Percentiles rank a stretch among this genome's conserved stretches.
phyloP scores from a whole-genome alignment of 306 rosid genomes.

The Comarum palustre region DNA sequence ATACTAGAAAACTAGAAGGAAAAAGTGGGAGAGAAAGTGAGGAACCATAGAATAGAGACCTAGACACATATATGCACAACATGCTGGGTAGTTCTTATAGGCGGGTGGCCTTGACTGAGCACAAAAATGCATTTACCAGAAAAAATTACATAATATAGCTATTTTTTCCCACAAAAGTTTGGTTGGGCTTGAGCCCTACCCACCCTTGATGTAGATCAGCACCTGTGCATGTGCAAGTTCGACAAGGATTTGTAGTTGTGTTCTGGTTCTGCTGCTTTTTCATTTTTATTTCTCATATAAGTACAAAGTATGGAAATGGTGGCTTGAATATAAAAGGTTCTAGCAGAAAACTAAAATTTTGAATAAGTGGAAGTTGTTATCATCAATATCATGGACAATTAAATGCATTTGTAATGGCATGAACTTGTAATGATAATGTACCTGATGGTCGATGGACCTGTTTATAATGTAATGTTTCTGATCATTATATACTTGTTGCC shows the following conservation, averaged over 20 bases:
- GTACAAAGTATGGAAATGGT: not conserved
- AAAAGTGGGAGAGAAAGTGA: no score
- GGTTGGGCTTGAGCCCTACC: no score
- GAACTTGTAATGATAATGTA: not conserved
- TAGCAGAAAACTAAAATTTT: not conserved
- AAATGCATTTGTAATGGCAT: not conserved
- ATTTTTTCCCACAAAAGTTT: no score
- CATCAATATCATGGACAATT: not conserved
- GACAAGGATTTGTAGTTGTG: not conserved
- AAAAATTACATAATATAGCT: no score
- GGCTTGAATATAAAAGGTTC: not conserved
- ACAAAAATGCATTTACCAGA: no score
- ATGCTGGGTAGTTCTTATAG: no score
- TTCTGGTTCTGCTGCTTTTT: not conserved
- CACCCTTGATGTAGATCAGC: no score
- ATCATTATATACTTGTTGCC: conserved; percentile 21
- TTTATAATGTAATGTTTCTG: conserved; percentile 21
- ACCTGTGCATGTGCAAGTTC: not conserved
- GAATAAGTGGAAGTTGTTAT: not conserved
- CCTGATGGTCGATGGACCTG: not conserved
- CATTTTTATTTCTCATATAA: no score
- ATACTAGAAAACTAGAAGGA: no score
- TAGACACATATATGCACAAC: no score
- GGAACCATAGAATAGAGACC: no score
- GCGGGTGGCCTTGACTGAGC: no score